Percentiles rank a stretch among this genome's conserved stretches.
Evolutionary conservation across 2,329 filamentous ascomycete species (phyloP).

Genomic region (Volutella citrinella): DNA sequence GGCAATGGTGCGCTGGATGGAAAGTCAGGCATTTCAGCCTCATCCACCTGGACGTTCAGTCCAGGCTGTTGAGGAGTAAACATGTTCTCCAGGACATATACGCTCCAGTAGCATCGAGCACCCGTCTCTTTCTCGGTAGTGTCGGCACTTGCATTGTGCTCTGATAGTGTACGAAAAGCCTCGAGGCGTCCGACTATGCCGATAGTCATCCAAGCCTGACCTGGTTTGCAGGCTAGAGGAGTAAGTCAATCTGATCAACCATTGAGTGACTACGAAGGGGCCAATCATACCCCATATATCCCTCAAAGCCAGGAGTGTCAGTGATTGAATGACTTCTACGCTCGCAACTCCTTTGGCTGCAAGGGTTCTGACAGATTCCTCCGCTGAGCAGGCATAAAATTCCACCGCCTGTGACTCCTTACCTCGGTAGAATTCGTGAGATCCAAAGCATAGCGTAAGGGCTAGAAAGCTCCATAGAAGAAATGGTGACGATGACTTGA

Average conservation of each 20-base stretch:
- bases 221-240: background rate
- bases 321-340: background rate
- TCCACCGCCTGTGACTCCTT: background rate
- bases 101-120: constrained; percentile 1
- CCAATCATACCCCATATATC: background rate
- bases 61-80: background rate
- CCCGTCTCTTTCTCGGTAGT: background rate
- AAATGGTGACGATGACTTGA: background rate
- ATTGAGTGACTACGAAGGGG: too few species aligned
- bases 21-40: background rate
- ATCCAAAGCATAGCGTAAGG: background rate
- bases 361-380: background rate
- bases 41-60: background rate
- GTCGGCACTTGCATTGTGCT: background rate
- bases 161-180: background rate
- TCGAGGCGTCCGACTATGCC: background rate
- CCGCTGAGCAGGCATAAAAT: background rate
- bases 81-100: background rate
- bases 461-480: background rate
- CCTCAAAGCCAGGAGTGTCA: background rate
- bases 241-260: background rate
- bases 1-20: background rate
- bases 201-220: constrained; percentile 1
- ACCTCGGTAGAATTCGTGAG: background rate
- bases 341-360: background rate